Evolutionary conservation across 225 moss, liverwort and hornwort genomes (phyloP), one percentile per base, ranked within the genome.

Genomic region (Physcomitrium patens): DNA sequence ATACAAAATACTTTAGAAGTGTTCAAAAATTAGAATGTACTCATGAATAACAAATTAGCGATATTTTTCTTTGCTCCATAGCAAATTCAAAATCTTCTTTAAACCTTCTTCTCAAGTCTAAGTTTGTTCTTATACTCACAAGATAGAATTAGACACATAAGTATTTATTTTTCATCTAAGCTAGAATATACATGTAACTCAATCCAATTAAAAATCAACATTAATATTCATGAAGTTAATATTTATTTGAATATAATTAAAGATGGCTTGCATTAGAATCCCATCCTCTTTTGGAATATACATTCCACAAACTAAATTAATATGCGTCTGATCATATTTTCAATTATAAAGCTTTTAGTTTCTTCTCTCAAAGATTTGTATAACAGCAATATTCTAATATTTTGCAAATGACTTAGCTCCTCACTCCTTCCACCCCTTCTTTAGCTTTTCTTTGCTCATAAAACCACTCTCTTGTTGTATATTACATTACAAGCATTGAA

Each of bases 31-130:
- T 58, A 77, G 12, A 49, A 60, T 65, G 42, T 24, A 80, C 87
- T 80, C 81, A 88, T 85, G 79, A 80, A 88, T 88, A 47, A 1
- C 51, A 24, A 19, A 1, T 85, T 85, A 88, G 73, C 85, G 82
- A 48, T 78, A 75, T 31, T 31, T 76, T 26, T 77, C 85, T 49
- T 52, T 79, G 61, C 0, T 16, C 5, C 0, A 0, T 44, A 1
- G 0, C 49, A 66, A 75, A 63, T 82, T 71, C 58, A 88, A 13
- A 70, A 88, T 42, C 66, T 78, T 82, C 64, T 80, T 11, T 53
- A 88, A 14, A 50, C 87, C 87, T 16, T 75, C 57, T 63, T 88
- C 80, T 70, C 54, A 75, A 23, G 85, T 78, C 87, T 85, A 88
- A 51, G 82, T 85, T 65, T 65, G 47, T 47, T 82, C 82, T 85